A percentile compares a stretch with the other conserved stretches of the same genome.
Evolutionary conservation across 2,329 filamentous ascomycete genomes (phyloP).

Genomic region (Colletotrichum eremochloae): DNA sequence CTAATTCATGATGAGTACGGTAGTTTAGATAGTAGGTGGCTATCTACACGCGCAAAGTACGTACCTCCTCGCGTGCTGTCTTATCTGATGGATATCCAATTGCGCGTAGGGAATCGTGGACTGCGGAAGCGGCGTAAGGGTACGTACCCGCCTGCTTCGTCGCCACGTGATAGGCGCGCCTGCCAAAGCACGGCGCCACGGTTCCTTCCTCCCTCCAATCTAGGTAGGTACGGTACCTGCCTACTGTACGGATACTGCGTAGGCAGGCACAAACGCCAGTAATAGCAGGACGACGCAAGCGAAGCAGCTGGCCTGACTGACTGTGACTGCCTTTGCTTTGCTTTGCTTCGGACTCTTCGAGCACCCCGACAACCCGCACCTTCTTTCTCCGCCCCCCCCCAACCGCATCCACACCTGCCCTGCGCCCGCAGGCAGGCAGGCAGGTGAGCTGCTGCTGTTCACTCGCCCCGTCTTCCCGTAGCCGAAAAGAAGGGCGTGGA

Average conservation of each 20-base stretch:
- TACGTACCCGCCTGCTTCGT: no score
- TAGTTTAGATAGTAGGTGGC: no score
- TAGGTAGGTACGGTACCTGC: background rate
- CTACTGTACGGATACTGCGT: background rate
- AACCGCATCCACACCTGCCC: conserved; percentile 2
- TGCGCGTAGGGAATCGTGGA: no score
- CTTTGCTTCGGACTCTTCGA: conserved; percentile 38
- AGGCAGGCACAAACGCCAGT: no score
- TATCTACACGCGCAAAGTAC: no score
- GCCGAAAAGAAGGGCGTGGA: conserved; percentile 1
- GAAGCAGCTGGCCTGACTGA: background rate
- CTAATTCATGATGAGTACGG: no score
- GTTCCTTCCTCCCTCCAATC: no score
- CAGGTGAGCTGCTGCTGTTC: background rate
- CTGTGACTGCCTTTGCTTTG: no score
- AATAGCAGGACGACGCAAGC: conserved; percentile 24
- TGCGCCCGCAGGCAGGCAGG: conserved; percentile 7
- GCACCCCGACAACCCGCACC: conserved; percentile 39
- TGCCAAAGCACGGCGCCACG: no score
- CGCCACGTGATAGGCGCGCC: background rate
- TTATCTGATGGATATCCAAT: no score
- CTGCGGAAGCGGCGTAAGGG: no score
- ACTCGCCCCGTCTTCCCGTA: conserved; percentile 16
- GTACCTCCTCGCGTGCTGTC: no score
- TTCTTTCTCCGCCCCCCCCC: conserved; percentile 1